phyloP scores from a whole-genome alignment of 176 grass and related monocot species.

The Thalia dealbata region DNA sequence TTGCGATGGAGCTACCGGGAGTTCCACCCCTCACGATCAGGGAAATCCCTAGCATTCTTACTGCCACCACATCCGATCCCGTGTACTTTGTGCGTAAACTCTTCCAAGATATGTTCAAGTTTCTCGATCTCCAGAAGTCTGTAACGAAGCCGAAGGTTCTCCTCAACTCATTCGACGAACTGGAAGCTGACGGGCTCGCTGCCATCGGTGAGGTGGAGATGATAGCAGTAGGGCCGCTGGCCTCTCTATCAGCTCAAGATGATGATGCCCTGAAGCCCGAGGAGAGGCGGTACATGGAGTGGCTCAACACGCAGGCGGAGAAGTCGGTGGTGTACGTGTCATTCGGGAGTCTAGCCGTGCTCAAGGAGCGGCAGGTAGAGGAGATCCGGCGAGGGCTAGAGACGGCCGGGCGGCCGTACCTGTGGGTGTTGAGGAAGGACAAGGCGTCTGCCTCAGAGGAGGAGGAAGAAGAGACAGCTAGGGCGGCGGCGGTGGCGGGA shows the following conservation, averaged over 20 bases:
- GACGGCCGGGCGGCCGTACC: constrained; percentile 28
- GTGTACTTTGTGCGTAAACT: background rate
- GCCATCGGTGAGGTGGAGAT: constrained; percentile 19
- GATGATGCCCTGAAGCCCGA: background rate
- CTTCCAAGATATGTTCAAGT: constrained; percentile 17
- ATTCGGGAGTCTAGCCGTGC: constrained; percentile 25
- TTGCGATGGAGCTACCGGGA: constrained; percentile 26
- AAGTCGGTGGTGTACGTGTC: constrained; percentile 50
- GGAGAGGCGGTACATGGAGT: constrained; percentile 25
- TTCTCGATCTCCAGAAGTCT: background rate
- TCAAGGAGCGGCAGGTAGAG: constrained; percentile 22
- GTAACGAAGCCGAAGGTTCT: constrained; percentile 19
- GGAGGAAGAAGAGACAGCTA: too few species aligned
- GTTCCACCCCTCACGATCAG: constrained; percentile 16
- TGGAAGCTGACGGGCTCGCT: constrained; percentile 27
- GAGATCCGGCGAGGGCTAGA: constrained; percentile 27
- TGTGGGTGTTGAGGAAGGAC: constrained; percentile 34
- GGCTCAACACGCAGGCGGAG: constrained; percentile 26
- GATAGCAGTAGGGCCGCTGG: constrained; percentile 29
- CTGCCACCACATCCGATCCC: background rate
- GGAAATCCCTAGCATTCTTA: constrained; percentile 33
- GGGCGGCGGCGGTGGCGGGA: background rate
- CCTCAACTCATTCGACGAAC: constrained; percentile 42
- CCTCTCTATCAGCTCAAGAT: background rate
- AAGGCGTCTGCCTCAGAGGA: constrained; percentile 4